A percentile compares a stretch with the other conserved stretches of the same genome.
These are phyloP conservation scores for Phytophthora fragariae DNA, from an alignment of 352 stramenopile genomes.

Conservation along the genomic window DNA sequence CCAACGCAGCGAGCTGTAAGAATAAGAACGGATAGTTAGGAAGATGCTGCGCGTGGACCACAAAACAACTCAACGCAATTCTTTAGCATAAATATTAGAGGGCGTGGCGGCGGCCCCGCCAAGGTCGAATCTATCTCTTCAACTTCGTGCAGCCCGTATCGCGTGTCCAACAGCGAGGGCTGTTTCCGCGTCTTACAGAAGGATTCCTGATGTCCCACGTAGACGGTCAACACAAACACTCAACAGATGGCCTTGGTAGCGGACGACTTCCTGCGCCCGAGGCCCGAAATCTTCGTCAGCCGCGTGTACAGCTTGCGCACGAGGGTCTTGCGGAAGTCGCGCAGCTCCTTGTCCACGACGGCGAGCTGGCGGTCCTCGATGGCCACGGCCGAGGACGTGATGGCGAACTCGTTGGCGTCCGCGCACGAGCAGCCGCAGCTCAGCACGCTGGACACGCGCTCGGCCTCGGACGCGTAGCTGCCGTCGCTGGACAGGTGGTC, in stretches of 20 bases:
- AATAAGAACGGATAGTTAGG: constrained; percentile 2
- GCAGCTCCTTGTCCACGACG: constrained; percentile 71
- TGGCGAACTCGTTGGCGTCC: constrained; percentile 48
- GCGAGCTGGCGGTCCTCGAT: constrained; percentile 77
- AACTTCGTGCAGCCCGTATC: neutral
- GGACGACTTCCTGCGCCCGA: constrained; percentile 39
- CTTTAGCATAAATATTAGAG: constrained; percentile 45
- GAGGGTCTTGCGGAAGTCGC: constrained; percentile 68
- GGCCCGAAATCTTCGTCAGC: constrained; percentile 54
- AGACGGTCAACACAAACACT: constrained; percentile 1
- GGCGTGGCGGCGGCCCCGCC: too few relatives aligned
- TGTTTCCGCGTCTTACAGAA: constrained; percentile 12
- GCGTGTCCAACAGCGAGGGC: constrained; percentile 5
- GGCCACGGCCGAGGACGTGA: constrained; percentile 53
- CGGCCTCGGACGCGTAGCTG: constrained; percentile 45
- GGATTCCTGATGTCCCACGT: constrained; percentile 36
- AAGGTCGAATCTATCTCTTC: constrained; percentile 19
- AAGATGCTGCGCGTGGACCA: constrained; percentile 17
- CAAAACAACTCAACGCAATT: constrained; percentile 15
- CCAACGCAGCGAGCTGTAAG: neutral
- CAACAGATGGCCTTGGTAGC: constrained; percentile 18
- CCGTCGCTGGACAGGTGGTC: constrained; percentile 48
- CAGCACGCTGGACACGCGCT: constrained; percentile 45
- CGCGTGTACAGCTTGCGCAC: constrained; percentile 64
- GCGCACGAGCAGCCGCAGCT: constrained; percentile 60